phyloP scores from a whole-genome alignment of 2,329 filamentous ascomycete species.

The Ascochyta viciae-villosae region DNA sequence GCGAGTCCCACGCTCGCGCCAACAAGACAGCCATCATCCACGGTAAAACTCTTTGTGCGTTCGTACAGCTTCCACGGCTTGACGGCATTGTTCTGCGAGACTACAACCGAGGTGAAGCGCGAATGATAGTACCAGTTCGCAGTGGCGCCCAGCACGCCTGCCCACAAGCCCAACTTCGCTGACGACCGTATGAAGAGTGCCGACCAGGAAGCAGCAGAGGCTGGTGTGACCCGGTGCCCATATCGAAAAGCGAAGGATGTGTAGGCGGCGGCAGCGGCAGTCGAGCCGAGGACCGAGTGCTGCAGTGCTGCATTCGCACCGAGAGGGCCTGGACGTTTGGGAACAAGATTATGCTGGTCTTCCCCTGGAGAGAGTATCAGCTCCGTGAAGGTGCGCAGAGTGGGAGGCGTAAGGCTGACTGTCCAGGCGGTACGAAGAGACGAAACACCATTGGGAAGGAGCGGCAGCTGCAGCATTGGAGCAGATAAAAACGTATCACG shows the following conservation, averaged over 20 bases:
- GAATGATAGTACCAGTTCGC: slow-evolving; percentile 38
- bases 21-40: slow-evolving; percentile 37
- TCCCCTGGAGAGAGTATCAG: slow-evolving; percentile 30
- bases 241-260: slow-evolving; percentile 30
- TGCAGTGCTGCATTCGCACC: slow-evolving; percentile 40
- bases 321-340: slow-evolving; percentile 35
- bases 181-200: slow-evolving; percentile 35
- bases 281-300: slow-evolving; percentile 34
- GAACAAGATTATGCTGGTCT: slow-evolving; percentile 35
- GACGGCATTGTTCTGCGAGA: slow-evolving; percentile 18
- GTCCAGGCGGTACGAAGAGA: slow-evolving; percentile 40
- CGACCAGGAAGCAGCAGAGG: slow-evolving; percentile 16
- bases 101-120: slow-evolving; percentile 23
- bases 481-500: not conserved
- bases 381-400: not conserved
- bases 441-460: slow-evolving; percentile 32
- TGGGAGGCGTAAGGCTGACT: slow-evolving; percentile 9
- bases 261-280: slow-evolving; percentile 34
- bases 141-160: slow-evolving; percentile 27
- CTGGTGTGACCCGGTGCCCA: slow-evolving; percentile 20
- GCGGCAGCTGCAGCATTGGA: not conserved
- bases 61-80: slow-evolving; percentile 34
- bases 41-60: slow-evolving; percentile 29
- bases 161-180: slow-evolving; percentile 30
- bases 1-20: slow-evolving; percentile 34